Evolutionary conservation across 257 asterid species (phyloP), one percentile per base, ranked within the genome.

Genomic region (Paulownia fortunei): DNA sequence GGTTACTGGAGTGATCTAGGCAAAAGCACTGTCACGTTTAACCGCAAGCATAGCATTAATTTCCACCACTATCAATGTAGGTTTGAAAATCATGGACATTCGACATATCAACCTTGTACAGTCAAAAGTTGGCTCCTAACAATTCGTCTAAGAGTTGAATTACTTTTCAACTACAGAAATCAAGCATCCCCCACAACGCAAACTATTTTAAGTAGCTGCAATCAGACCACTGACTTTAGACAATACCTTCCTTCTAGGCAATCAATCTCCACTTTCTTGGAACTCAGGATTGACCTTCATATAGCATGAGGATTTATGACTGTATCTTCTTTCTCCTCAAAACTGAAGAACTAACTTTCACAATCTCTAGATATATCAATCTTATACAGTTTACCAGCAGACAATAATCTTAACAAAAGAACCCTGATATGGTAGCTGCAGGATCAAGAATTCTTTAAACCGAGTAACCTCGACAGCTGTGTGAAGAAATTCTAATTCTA

Each of bases 191-290:
- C 51, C 26, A 8, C 54, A 56, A 72, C 36, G 13, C 24, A 10
- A 62, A 44, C 32, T 15, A 46, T 60, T 13, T 30, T 16, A 21
- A 13, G 36, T 18, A 54, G 66, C 32, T 54, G 12, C 30, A 27
- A 18, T 44, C 26, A 56, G 68, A 55, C 41, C 24, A 54, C 66
- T 26, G 30, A 6, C 13, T 44, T 13, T 15, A 18, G 16, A 39
- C 37, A 0, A 19, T 2, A 10, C 30, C 16, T 23, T 12, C 68
- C 26, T 73, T 56, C 21, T 11, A 46, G 12, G 61, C 44, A 49
- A 74, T 30, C 62, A 68, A 68, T 19, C 8, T 18, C 63, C 36
- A 69, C 63, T 24, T 56, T 54, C 37, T 66, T 26, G 36, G 47
- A 42, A 36, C 73, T 71, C n/a, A 11, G 47, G 11, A 46, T 1